Conservation (phyloP, 352 stramenopile species). For the Globisporangium cystogenes region DNA sequence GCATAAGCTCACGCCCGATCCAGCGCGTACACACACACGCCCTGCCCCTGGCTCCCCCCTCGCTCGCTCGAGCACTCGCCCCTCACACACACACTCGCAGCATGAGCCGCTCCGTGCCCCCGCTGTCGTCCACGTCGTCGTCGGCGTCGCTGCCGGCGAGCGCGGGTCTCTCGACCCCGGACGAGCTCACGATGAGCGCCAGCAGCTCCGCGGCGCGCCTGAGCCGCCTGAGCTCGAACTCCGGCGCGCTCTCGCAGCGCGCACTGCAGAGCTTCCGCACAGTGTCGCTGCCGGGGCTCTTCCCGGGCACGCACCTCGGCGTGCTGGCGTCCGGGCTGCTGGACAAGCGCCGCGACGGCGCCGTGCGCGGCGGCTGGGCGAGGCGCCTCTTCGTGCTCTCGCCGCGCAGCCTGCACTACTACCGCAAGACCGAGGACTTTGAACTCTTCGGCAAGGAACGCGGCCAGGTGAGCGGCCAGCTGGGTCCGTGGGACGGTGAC, state of each 20-base stretch:
- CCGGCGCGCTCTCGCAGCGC: constrained; percentile 43
- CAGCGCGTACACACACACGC: neutral
- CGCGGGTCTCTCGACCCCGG: constrained; percentile 11
- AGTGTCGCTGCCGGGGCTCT: constrained; percentile 61
- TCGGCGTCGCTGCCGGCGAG: constrained; percentile 24
- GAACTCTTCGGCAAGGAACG: constrained; percentile 85
- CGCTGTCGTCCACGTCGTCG: constrained; percentile 28
- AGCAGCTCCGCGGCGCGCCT: constrained; percentile 16
- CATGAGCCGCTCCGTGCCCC: constrained; percentile 8
- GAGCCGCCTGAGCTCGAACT: constrained; percentile 54
- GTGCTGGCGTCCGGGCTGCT: constrained; percentile 71
- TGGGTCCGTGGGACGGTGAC: too few relatives aligned
- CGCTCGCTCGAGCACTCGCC: neutral
- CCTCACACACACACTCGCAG: neutral
- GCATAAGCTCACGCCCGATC: neutral
- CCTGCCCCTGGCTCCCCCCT: neutral
- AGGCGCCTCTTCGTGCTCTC: constrained; percentile 79
- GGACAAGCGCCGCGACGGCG: constrained; percentile 80
- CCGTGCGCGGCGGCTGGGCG: constrained; percentile 76
- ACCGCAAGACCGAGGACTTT: constrained; percentile 72
- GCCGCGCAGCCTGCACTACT: constrained; percentile 79
- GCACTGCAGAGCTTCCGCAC: constrained; percentile 64
- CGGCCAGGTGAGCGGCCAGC: constrained; percentile 31
- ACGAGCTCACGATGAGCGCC: constrained; percentile 17
- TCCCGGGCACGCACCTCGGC: constrained; percentile 66